Evolutionary conservation across 2,329 filamentous ascomycete genomes (phyloP).

Genomic region (Dactylellina leptospora): DNA sequence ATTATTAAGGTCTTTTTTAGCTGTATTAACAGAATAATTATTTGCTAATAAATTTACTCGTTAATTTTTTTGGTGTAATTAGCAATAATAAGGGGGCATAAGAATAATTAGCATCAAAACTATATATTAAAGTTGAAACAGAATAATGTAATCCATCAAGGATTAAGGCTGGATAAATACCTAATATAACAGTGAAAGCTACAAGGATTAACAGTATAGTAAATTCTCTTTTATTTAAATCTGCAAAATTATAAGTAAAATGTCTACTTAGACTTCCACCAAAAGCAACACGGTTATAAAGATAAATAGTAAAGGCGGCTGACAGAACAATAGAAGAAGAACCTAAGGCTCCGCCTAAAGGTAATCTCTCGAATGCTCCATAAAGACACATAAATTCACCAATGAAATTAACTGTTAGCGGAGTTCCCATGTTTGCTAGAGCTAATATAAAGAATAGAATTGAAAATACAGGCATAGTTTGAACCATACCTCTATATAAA

Average conservation of each 20-base stretch:
- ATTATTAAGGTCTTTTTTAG: slow-evolving; percentile 17
- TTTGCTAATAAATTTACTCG: slow-evolving; percentile 27
- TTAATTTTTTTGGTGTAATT: slow-evolving; percentile 21
- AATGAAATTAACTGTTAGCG: slow-evolving; percentile 58
- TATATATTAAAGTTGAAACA: slow-evolving; percentile 58
- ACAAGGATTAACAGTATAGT: slow-evolving; percentile 59
- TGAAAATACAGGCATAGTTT: slow-evolving; percentile 58
- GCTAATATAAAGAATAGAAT: slow-evolving; percentile 58
- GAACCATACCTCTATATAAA: too few species aligned
- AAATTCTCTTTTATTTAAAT: slow-evolving; percentile 60
- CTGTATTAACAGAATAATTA: slow-evolving; percentile 19
- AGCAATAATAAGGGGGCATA: slow-evolving; percentile 27
- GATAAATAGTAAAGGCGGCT: slow-evolving; percentile 59
- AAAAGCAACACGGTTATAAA: slow-evolving; percentile 60
- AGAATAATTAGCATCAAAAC: slow-evolving; percentile 38
- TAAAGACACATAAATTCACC: slow-evolving; percentile 59
- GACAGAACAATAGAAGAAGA: slow-evolving; percentile 59
- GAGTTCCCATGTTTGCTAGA: slow-evolving; percentile 58
- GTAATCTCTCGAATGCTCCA: slow-evolving; percentile 59
- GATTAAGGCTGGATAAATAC: slow-evolving; percentile 59
- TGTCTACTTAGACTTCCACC: slow-evolving; percentile 59
- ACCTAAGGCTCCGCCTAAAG: slow-evolving; percentile 58
- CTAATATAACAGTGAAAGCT: slow-evolving; percentile 59
- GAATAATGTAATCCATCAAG: slow-evolving; percentile 60
- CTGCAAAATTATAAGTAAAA: slow-evolving; percentile 58